Evolutionary conservation across 2,329 filamentous ascomycete genomes (phyloP).

Genomic region (Thelonectria blattea): DNA sequence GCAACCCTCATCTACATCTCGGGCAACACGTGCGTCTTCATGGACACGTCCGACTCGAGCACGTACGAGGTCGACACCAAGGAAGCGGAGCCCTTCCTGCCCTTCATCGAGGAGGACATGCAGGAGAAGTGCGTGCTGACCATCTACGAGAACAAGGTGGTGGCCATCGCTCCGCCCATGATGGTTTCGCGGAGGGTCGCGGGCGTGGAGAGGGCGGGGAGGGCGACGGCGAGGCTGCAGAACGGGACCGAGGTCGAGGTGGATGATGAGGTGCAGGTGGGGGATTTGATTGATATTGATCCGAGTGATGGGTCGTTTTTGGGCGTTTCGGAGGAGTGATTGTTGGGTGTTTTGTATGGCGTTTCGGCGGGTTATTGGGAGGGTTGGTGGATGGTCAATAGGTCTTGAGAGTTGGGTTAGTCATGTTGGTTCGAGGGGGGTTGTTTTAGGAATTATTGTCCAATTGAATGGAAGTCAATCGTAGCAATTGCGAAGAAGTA

Average conservation of each 20-base stretch:
- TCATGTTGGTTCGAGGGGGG: too few species aligned
- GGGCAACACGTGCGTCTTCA: not conserved
- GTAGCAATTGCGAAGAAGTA: too few species aligned
- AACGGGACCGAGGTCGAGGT: not conserved
- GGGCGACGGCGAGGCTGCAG: not conserved
- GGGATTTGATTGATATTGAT: not conserved
- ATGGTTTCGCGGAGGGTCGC: not conserved
- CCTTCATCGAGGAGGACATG: not conserved
- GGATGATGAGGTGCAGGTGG: not conserved
- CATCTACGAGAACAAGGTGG: not conserved
- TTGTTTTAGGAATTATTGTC: too few species aligned
- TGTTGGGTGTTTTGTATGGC: not conserved
- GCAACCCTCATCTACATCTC: not conserved
- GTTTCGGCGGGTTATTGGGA: not conserved
- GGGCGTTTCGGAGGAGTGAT: not conserved
- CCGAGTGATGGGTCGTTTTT: not conserved
- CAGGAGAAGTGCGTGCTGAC: not conserved
- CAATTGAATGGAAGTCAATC: too few species aligned
- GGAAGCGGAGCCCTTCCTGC: not conserved
- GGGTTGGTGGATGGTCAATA: too few species aligned
- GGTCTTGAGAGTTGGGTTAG: too few species aligned
- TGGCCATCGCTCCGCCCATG: not conserved
- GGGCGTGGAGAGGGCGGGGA: not conserved
- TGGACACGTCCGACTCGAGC: not conserved
- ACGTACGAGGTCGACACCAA: not conserved